These are phyloP conservation scores for Eimeria praecox DNA, from an alignment of 169 alveolate species.

Conservation along the genomic window DNA sequence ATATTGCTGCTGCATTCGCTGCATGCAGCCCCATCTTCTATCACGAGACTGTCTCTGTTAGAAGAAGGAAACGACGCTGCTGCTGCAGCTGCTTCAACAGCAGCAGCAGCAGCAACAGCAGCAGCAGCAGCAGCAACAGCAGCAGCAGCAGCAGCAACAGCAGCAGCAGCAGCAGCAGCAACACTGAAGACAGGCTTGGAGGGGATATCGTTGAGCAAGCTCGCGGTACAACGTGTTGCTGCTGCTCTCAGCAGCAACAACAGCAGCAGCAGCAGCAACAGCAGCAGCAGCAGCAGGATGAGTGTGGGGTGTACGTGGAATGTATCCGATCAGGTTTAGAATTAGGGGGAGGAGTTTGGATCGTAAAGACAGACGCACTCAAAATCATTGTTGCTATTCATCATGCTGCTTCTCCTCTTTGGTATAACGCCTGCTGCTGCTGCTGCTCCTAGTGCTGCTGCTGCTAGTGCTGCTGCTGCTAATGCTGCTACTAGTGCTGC, in stretches of 20 bases:
- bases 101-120: constrained; percentile 55
- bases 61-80: not conserved
- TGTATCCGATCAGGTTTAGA: constrained; percentile 24
- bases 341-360: not conserved
- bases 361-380: not conserved
- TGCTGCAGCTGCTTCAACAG: constrained; percentile 29
- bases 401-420: constrained; percentile 4
- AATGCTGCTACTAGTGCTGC: not conserved
- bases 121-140: constrained; percentile 1
- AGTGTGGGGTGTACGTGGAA: constrained; percentile 1
- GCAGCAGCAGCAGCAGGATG: constrained; percentile 61
- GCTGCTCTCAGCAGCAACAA: not conserved
- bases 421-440: not conserved
- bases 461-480: constrained; percentile 3
- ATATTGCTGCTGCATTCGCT: constrained; percentile 34
- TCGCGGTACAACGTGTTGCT: not conserved
- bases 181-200: not conserved
- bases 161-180: constrained; percentile 47
- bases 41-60: not conserved
- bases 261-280: constrained; percentile 58
- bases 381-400: not conserved
- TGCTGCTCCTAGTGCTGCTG: not conserved
- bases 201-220: not conserved
- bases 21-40: constrained; percentile 44
- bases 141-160: not conserved